A percentile compares a stretch with the other conserved stretches of the same genome.
Conservation (phyloP, 768 basidiomycete genomes). For the Serpula lacrymans region DNA sequence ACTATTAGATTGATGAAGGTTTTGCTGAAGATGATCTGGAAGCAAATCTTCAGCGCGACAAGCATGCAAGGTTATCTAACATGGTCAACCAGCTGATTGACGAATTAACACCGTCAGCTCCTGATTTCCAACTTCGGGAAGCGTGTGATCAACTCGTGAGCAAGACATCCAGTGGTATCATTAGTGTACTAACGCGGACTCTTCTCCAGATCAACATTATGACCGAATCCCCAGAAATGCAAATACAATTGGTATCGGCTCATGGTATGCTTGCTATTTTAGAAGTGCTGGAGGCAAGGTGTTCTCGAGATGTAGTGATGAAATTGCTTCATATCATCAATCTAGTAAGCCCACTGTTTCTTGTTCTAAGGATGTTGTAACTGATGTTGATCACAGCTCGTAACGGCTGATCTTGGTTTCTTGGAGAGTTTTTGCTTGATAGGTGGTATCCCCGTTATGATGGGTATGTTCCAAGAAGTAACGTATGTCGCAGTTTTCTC, state of each 20-base stretch:
- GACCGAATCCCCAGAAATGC: slow-evolving; percentile 80
- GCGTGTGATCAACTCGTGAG: slow-evolving; percentile 86
- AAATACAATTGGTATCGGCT: slow-evolving; percentile 80
- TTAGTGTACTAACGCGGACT: background rate
- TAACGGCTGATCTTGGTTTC: slow-evolving; percentile 73
- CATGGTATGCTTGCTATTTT: slow-evolving; percentile 96
- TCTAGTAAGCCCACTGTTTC: slow-evolving; percentile 46
- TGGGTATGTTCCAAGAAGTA: slow-evolving; percentile 56
- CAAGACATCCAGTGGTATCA: background rate
- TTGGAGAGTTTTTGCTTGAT: slow-evolving; percentile 95
- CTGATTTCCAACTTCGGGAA: slow-evolving; percentile 79
- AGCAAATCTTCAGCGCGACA: slow-evolving; percentile 89
- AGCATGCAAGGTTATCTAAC: slow-evolving; percentile 82
- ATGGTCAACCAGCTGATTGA: slow-evolving; percentile 85
- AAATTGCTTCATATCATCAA: slow-evolving; percentile 89
- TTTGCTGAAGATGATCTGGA: slow-evolving; percentile 91
- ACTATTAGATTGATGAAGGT: slow-evolving; percentile 82
- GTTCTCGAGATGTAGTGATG: slow-evolving; percentile 81
- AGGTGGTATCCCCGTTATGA: slow-evolving; percentile 93
- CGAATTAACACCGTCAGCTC: slow-evolving; percentile 74
- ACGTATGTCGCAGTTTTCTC: background rate
- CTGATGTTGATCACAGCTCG: slow-evolving; percentile 38
- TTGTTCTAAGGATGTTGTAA: background rate
- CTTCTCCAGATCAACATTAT: slow-evolving; percentile 65
- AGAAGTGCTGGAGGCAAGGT: slow-evolving; percentile 86